Conservation (phyloP, 1,284 basidiomycete species). For the Mycena citricolor region DNA sequence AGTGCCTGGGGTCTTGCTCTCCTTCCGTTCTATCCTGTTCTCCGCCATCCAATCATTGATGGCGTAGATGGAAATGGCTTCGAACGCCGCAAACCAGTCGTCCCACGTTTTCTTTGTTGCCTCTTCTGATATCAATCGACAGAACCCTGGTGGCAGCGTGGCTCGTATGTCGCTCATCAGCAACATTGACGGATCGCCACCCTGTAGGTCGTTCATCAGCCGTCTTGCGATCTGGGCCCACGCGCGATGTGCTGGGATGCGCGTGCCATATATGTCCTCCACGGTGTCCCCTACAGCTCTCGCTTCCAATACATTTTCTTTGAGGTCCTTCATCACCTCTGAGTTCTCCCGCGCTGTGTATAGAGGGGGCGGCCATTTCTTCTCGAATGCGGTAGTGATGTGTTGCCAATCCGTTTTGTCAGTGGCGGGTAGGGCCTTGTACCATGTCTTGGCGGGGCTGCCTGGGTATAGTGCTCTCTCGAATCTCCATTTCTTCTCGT, state of each 20-base stretch:
- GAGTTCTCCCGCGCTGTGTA: neutral
- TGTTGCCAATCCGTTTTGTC: neutral
- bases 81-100: slow-evolving; percentile 2
- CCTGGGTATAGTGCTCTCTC: neutral
- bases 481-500: neutral
- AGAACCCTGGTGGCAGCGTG: neutral
- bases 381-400: neutral
- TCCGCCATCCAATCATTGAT: neutral
- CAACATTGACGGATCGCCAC: neutral
- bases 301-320: neutral
- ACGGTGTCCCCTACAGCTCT: neutral
- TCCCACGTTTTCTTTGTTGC: neutral
- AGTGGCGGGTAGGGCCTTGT: neutral
- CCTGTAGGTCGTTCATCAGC: neutral
- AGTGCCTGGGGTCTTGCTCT: no score
- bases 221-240: neutral
- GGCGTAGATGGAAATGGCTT: neutral
- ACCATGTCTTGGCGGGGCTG: neutral
- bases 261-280: neutral
- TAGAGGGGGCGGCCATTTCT: neutral
- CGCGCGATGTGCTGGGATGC: neutral
- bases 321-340: neutral
- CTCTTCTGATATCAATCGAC: neutral
- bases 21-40: no score
- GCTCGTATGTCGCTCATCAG: neutral